phyloP scores from a whole-genome alignment of 768 basidiomycete genomes.

The Gautieria morchelliformis region DNA sequence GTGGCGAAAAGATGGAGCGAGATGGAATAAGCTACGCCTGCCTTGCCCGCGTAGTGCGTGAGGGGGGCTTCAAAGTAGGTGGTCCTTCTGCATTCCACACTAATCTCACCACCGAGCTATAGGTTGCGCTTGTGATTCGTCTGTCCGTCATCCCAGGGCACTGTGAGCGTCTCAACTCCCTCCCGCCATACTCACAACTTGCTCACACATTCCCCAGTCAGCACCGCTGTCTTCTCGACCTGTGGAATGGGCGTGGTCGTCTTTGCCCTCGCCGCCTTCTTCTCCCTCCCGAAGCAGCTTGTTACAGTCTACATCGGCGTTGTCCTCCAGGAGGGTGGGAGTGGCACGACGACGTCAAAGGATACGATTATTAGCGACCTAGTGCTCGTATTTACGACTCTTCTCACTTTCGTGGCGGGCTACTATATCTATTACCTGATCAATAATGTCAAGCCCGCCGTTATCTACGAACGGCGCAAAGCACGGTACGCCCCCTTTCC shows the following conservation, averaged over 20 bases:
- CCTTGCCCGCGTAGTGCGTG: constrained; percentile 53
- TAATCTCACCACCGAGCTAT: neutral
- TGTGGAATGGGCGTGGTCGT: constrained; percentile 79
- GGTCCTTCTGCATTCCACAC: constrained; percentile 3
- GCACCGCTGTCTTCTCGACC: constrained; percentile 79
- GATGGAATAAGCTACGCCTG: constrained; percentile 47
- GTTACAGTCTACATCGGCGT: constrained; percentile 88
- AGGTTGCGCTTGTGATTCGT: constrained; percentile 64
- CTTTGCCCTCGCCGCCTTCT: constrained; percentile 69
- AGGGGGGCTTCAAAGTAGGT: constrained; percentile 68
- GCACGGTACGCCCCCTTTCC: constrained; percentile 38
- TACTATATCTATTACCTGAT: constrained; percentile 78
- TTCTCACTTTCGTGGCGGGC: constrained; percentile 69
- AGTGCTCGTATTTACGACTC: constrained; percentile 55
- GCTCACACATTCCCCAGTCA: constrained; percentile 39
- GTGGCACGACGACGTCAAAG: constrained; percentile 28
- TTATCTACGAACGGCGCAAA: constrained; percentile 65
- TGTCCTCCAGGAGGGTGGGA: constrained; percentile 39
- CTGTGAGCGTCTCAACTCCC: constrained; percentile 36
- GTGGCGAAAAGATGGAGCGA: constrained; percentile 67
- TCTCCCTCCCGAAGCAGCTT: constrained; percentile 86
- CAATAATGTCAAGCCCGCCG: constrained; percentile 51
- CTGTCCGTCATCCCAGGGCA: constrained; percentile 82
- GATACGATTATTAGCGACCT: constrained; percentile 59
- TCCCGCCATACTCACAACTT: neutral